Conservation (phyloP, 148 eudicot genomes). For the Rhododendron henanense region DNA sequence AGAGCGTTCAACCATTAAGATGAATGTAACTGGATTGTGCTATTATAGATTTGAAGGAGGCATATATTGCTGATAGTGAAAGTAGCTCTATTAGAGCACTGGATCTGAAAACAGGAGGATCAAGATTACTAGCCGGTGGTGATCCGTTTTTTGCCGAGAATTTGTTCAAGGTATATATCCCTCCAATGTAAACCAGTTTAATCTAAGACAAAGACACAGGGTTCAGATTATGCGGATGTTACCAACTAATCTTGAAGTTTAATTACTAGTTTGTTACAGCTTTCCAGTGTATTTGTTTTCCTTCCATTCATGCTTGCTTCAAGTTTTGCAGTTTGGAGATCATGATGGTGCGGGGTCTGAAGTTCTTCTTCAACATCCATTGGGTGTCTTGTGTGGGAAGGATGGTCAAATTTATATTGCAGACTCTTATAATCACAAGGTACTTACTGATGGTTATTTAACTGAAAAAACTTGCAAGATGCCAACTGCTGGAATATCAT, state of each 20-base stretch:
- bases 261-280: not conserved
- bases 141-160: conserved; percentile 84
- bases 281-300: not conserved
- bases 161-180: conserved; percentile 63
- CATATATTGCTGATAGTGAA: conserved; percentile 93
- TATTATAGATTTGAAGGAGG: conserved; percentile 61
- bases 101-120: conserved; percentile 82
- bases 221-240: conserved; percentile 2
- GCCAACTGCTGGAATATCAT: not conserved
- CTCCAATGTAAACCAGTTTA: conserved; percentile 1
- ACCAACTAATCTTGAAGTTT: not conserved
- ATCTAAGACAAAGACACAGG: not conserved
- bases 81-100: conserved; percentile 95
- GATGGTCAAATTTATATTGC: conserved; percentile 80
- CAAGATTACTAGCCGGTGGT: conserved; percentile 88
- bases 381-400: conserved; percentile 75
- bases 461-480: not conserved
- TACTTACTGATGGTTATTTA: conserved; percentile 19
- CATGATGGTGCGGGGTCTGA: conserved; percentile 88
- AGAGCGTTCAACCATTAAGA: not conserved
- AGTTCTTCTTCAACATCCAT: conserved; percentile 95
- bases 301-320: conserved; percentile 10
- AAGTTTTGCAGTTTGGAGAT: conserved; percentile 73
- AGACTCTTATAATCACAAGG: conserved; percentile 99
- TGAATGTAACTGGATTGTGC: not conserved